Base-by-base conservation (phyloP, 2,329 filamentous ascomycete species). In the Ceratocystis colombiana region DNA sequence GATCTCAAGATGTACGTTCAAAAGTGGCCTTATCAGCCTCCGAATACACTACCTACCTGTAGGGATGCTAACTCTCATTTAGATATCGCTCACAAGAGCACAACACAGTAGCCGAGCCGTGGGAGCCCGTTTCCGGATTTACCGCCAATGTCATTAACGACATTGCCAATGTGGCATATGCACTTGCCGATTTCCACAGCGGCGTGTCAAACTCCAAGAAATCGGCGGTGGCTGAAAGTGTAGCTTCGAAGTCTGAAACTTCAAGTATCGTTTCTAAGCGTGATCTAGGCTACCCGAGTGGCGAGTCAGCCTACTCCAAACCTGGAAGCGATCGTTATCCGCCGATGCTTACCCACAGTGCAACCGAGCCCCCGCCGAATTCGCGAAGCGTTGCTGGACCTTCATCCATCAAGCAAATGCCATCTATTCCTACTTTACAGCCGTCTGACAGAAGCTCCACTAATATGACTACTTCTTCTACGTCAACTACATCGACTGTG, bases 141-240 rank as follows among this genome's bases (percentile, higher is more conserved):
- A 86, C 90, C 0, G 84, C 85, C 57, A 89, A 91, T 0, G 76
- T 96, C 0, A 78, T 96, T n/a, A 88, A 88, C 5, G 93, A 92
- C n/a, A 79, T 94, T 61, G 86, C 88, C 30, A 88, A 83, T 48
- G 86, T 96, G 67, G 84, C 89, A 71, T 88, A 95, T 82, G 89
- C 90, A 0, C 80, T 96, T 50, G 89, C 89, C 0, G 90, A 96
- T 71, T 82, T 87, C 70, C 84, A 84, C 1, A 76, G 80, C 20
- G 80, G 66, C 44, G 53, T 64, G 20, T 66, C 64, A 66, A 66
- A n/a, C 30, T 30, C 62, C 12, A 62, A 66, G 30, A 66, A 63
- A 25, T 5, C 15, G 28, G 28, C 6, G 2, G 25, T n/a, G 17
- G 55, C 6, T 17, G 30, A 1, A 37, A 37, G 3, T 25, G 5